phyloP scores from a whole-genome alignment of 129 eudicot species.

The Saussurea involucrata region DNA sequence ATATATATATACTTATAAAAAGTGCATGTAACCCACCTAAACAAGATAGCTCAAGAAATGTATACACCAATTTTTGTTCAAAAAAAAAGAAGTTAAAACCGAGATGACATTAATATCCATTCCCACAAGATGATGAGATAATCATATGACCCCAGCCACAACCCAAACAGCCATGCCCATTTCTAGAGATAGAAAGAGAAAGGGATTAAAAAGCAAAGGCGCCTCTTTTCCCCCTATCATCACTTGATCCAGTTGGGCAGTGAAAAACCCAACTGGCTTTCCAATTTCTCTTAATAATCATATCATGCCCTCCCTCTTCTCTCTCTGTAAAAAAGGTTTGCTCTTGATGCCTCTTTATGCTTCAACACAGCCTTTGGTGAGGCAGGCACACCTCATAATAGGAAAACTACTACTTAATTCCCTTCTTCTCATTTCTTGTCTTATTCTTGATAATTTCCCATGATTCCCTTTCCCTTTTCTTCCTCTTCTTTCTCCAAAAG shows the following conservation, averaged over 20 bases:
- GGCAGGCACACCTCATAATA: slow-evolving; percentile 14
- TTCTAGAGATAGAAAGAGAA: slow-evolving; percentile 13
- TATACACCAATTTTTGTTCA: neutral
- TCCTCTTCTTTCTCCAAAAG: slow-evolving; percentile 8
- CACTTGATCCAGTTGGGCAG: slow-evolving; percentile 74
- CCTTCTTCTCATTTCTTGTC: slow-evolving; percentile 23
- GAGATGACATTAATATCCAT: slow-evolving; percentile 2
- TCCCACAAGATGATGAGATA: slow-evolving; percentile 73
- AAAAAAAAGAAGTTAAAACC: neutral
- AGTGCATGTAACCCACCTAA: too few species aligned
- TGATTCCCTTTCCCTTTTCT: slow-evolving; percentile 26
- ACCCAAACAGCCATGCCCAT: slow-evolving; percentile 27
- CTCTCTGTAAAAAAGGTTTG: slow-evolving; percentile 21
- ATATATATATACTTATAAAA: too few species aligned
- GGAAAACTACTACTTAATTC: slow-evolving; percentile 13
- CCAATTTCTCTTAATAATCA: slow-evolving; percentile 19
- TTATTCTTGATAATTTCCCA: slow-evolving; percentile 38
- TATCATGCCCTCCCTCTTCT: neutral
- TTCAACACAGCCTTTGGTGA: slow-evolving; percentile 27
- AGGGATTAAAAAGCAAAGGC: slow-evolving; percentile 29
- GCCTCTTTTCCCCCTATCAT: slow-evolving; percentile 35
- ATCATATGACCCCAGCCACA: slow-evolving; percentile 55
- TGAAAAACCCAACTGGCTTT: slow-evolving; percentile 51
- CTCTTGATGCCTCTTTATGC: slow-evolving; percentile 45
- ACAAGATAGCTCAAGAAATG: too few species aligned